phyloP scores from a whole-genome alignment of 208 protist species.

The Crithidia acanthocephali region DNA sequence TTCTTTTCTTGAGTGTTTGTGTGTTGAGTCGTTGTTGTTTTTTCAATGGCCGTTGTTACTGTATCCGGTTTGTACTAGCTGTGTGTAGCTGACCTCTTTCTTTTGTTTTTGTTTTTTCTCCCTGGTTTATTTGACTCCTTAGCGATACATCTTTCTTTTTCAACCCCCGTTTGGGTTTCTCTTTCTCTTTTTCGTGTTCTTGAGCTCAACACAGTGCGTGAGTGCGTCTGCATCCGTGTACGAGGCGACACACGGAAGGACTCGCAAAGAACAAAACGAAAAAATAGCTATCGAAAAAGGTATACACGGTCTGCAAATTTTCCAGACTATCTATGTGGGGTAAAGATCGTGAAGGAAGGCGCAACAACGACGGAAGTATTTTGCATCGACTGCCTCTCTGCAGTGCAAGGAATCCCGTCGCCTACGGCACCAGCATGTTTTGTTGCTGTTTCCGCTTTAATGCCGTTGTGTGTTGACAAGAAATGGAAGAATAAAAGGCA shows the following conservation, averaged over 20 bases:
- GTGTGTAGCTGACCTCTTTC: not conserved
- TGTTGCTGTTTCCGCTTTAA: too few species aligned
- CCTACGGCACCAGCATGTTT: too few species aligned
- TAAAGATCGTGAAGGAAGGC: too few species aligned
- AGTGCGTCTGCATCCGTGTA: not conserved
- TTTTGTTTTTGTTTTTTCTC: not conserved
- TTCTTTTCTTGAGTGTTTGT: too few species aligned
- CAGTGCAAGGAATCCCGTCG: too few species aligned
- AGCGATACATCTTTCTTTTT: not conserved
- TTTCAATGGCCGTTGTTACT: not conserved
- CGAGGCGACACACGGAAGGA: not conserved
- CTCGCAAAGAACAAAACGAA: not conserved
- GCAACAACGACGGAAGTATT: too few species aligned
- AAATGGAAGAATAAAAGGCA: too few species aligned
- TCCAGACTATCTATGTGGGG: too few species aligned
- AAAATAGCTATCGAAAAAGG: not conserved
- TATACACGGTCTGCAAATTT: too few species aligned
- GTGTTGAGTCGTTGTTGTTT: not conserved
- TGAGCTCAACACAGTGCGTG: not conserved
- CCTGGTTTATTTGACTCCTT: not conserved
- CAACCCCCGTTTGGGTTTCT: too few species aligned
- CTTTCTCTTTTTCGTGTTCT: not conserved
- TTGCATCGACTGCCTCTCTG: too few species aligned
- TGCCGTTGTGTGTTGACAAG: too few species aligned
- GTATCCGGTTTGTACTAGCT: not conserved